Base-by-base conservation (phyloP, 805 yeast genomes). In the Pichia ethanolica region DNA sequence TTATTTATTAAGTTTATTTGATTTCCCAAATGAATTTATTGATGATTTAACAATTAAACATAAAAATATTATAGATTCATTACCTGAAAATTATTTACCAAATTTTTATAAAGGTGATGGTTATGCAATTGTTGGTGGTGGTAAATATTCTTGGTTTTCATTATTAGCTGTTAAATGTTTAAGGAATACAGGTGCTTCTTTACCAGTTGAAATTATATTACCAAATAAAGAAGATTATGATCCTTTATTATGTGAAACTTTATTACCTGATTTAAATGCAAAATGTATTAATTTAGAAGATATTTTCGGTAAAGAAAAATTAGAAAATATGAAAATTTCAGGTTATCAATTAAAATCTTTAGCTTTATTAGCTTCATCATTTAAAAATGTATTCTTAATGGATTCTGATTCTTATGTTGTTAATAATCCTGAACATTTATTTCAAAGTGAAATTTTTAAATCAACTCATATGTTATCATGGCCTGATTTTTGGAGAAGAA, bases 401-500 rank as follows among this genome's bases (percentile, higher is more conserved):
- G 79, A 74, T 58, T 66, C 75, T 43, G 79, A 75, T 56, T 72
- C 72, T 49, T 60, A 72, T 44, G 72, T 77, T 4, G 66, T 73
- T 30, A 63, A 77, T 5, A 49, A 61, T 9, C 82, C 89, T 1
- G 81, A 78, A 50, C 59, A 65, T 14, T 58, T 82, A 30, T 75
- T 82, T 49, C 63, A 65, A 2, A 69, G 76, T 0, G 62, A 69
- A 6, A 68, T 79, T 11, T 81, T 67, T 63, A 58, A 65, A 34
- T 60, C 68, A 11, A 62, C 65, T 13, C 75, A 78, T 0, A 64
- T 81, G 62, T 70, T 81, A 11, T 74, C 79, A 25, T 83, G 89
- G 89, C 89, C 89, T 0, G 89, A 83, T 64, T 78, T 79, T 51
- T 83, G 89, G 88, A 71, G 77, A 59, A 69, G 87, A 60, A 74